A percentile compares a stretch with the other conserved stretches of the same genome.
These are phyloP conservation scores for Mortierella sp. DNA, from an alignment of 371 early-diverging fungal species.

Conservation along the genomic window DNA sequence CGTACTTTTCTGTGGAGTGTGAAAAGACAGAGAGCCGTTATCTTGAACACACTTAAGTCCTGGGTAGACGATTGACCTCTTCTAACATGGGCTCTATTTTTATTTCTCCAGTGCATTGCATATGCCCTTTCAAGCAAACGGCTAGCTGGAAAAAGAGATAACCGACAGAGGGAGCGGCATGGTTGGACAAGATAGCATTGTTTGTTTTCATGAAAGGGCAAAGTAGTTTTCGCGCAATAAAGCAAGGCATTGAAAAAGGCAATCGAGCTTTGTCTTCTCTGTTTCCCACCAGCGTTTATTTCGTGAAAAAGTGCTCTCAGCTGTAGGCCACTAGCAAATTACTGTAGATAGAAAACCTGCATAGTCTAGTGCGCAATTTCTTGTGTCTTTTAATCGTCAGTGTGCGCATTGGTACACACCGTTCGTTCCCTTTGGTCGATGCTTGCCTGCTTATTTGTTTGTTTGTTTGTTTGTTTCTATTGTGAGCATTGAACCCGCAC, in stretches of 20 bases:
- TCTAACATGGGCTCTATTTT: not conserved
- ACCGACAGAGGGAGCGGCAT: not conserved
- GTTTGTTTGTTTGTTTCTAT: not conserved
- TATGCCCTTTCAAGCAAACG: not conserved
- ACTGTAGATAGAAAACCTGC: not conserved
- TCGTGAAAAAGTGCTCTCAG: not conserved
- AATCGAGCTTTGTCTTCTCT: not conserved
- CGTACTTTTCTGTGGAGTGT: not conserved
- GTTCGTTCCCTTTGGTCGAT: not conserved
- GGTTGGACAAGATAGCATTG: slow-evolving; percentile 9
- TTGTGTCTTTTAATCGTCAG: not conserved
- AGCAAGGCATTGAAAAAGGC: not conserved
- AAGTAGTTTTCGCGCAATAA: not conserved
- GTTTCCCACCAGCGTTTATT: not conserved
- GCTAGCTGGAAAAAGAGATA: not conserved
- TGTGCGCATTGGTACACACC: not conserved
- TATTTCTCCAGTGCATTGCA: not conserved
- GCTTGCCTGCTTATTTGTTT: not conserved
- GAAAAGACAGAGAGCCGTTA: not conserved
- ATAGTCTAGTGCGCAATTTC: not conserved
- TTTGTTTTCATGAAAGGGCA: not conserved
- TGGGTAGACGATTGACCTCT: not conserved
- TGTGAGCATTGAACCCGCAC: not conserved
- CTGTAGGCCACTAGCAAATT: not conserved
- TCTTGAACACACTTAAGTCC: not conserved